These are phyloP conservation scores for Stagonosporopsis vannaccii DNA, from an alignment of 2,329 filamentous ascomycete species.

Conservation along the genomic window DNA sequence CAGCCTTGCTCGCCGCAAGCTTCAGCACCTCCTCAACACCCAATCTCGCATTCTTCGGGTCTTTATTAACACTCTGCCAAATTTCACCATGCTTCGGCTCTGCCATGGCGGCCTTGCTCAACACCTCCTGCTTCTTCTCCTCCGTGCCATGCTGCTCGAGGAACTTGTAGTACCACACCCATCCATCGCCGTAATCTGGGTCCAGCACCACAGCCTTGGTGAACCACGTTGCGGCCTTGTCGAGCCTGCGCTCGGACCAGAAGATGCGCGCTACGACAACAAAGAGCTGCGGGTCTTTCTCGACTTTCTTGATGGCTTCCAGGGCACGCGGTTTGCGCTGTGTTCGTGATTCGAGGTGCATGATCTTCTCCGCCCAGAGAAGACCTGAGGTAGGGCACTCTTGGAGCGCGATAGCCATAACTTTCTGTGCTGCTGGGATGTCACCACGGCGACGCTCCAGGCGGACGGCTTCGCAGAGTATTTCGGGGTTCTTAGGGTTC, in stretches of 20 bases:
- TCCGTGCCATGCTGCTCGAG: slow-evolving; percentile 89
- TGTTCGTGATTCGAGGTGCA: slow-evolving; percentile 88
- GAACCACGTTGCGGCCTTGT: slow-evolving; percentile 97
- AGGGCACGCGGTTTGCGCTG: slow-evolving; percentile 90
- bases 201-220: slow-evolving; percentile 92
- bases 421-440: slow-evolving; percentile 79
- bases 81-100: slow-evolving; percentile 93
- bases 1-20: slow-evolving; percentile 70
- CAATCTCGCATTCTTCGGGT: slow-evolving; percentile 79
- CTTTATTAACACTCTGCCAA: slow-evolving; percentile 87
- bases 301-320: slow-evolving; percentile 96
- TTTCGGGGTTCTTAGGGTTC: slow-evolving; percentile 80
- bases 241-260: slow-evolving; percentile 89
- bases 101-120: slow-evolving; percentile 79
- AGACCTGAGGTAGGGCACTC: slow-evolving; percentile 88
- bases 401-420: slow-evolving; percentile 93
- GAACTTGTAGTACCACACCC: slow-evolving; percentile 99
- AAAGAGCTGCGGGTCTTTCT: slow-evolving; percentile 88
- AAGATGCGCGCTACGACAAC: slow-evolving; percentile 94
- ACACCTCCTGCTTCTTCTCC: slow-evolving; percentile 87
- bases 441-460: slow-evolving; percentile 90
- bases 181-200: slow-evolving; percentile 86
- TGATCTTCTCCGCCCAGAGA: slow-evolving; percentile 93
- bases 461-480: slow-evolving; percentile 94
- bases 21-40: slow-evolving; percentile 82